Base-by-base conservation (phyloP, 2,329 filamentous ascomycete genomes). In the Verticillium klebahnii region DNA sequence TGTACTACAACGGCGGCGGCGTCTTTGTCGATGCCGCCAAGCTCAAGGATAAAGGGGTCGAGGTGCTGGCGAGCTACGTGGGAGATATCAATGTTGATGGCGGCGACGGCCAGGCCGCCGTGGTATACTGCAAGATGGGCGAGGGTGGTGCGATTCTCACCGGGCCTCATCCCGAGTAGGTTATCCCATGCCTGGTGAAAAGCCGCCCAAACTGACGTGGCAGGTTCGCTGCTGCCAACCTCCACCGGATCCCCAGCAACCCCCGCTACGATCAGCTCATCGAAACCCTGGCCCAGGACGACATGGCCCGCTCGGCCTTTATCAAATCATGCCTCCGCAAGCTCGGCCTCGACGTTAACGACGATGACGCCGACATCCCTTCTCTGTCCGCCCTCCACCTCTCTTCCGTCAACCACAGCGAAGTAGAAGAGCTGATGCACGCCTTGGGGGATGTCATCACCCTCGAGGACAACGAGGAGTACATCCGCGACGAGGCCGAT, bases 1-100 rank as follows among this genome's bases (percentile, higher is more conserved):
- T 87, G 15, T 99, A 99, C 72, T 97, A 94, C 74, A 99, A 99
- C 68, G 95, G 95, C 1, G 95, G 95, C 1, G 93, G 95, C 3
- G 87, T 96, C 1, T 99, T 98, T 77, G 91, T 97, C 1, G 89
- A 95, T 75, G 89, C 90, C 1, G 81, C 83, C 3, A 85, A 82
- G 55, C 80, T 86, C 61, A 77, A 80, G 61, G 82, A 84, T 34
- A 77, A 82, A 65, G 90, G 89, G 1, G 86, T 97, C 0, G 87
- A 97, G 74, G 83, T 97, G 7, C 78, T 99, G 29, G 95, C 94
- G 1, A 90, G 83, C 62, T 99, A 95, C 72, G 82, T 82, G 0
- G 89, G 92, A 39, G 80, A 89, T 15, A 74, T 96, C 14, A 86
- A 89, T 67, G 90, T 97, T 3, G 89, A 96, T 60, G 83, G 89